phyloP scores from a whole-genome alignment of 148 eudicot genomes.

The Oxyria digyna region DNA sequence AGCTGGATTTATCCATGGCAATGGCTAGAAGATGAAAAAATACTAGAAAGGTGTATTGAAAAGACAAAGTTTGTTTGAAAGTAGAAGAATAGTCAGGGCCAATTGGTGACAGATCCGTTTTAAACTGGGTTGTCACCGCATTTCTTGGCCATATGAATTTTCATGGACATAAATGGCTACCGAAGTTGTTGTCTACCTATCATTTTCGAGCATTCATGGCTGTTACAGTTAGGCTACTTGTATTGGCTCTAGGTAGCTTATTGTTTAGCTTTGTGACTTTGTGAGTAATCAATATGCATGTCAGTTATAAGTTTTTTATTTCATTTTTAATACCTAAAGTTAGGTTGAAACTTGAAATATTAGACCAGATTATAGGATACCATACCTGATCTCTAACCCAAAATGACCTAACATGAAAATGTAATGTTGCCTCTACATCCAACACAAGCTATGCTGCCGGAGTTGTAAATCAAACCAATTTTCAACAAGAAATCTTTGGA shows the following conservation, averaged over 20 bases:
- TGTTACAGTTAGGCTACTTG: background rate
- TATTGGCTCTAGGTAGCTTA: background rate
- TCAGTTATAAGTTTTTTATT: background rate
- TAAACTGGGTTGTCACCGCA: background rate
- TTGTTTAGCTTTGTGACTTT: background rate
- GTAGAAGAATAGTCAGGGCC: background rate
- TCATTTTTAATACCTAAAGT: background rate
- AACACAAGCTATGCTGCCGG: no score
- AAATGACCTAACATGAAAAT: background rate
- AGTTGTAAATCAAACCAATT: no score
- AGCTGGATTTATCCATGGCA: background rate
- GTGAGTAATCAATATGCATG: background rate
- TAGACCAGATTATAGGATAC: background rate
- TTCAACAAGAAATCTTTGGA: no score
- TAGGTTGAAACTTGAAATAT: background rate
- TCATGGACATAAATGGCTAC: background rate
- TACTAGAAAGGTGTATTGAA: background rate
- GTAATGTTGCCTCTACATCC: background rate
- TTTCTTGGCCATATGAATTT: background rate
- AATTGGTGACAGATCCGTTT: background rate
- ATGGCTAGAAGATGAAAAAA: background rate
- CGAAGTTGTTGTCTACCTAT: background rate
- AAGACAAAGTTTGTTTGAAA: background rate
- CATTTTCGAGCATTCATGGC: slow-evolving; percentile 3
- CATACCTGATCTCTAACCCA: background rate